These are phyloP conservation scores for Dactylellina cionopaga DNA, from an alignment of 2,329 filamentous ascomycete genomes.

Conservation along the genomic window DNA sequence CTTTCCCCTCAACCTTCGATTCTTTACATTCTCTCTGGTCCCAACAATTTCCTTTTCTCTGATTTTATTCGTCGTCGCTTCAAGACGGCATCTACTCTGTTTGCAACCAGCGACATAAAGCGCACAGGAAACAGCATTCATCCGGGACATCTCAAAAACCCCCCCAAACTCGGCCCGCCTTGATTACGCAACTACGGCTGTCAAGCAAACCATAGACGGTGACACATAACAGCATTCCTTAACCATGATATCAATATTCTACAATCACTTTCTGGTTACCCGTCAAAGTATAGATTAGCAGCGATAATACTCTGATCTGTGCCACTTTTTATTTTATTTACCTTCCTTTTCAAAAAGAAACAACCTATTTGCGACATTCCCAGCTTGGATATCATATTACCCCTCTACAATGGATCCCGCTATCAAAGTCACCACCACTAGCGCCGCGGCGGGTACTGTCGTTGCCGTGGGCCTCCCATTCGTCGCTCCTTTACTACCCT, in stretches of 20 bases:
- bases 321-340: not conserved
- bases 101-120: conserved; percentile 30
- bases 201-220: not conserved
- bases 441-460: conserved; percentile 40
- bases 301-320: not conserved
- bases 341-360: too few relatives aligned
- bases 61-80: conserved; percentile 39
- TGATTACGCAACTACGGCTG: conserved; percentile 5
- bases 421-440: conserved; percentile 29
- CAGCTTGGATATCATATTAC: too few relatives aligned
- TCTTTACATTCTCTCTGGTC: conserved; percentile 33
- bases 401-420: conserved; percentile 36
- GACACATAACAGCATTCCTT: not conserved
- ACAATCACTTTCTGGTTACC: not conserved
- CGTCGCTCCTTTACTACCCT: conserved; percentile 46
- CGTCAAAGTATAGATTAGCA: conserved; percentile 11
- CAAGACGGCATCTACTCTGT: conserved; percentile 18
- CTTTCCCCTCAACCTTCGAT: conserved; percentile 25
- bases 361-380: too few relatives aligned
- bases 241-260: conserved; percentile 22
- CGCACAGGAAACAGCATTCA: too few relatives aligned
- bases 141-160: too few relatives aligned
- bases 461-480: conserved; percentile 38
- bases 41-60: conserved; percentile 22
- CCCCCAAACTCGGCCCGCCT: conserved; percentile 8